Evolutionary conservation across 352 stramenopile species (phyloP), one percentile per base, ranked within the genome.

Genomic region (Hyaloperonospora brassicae): DNA sequence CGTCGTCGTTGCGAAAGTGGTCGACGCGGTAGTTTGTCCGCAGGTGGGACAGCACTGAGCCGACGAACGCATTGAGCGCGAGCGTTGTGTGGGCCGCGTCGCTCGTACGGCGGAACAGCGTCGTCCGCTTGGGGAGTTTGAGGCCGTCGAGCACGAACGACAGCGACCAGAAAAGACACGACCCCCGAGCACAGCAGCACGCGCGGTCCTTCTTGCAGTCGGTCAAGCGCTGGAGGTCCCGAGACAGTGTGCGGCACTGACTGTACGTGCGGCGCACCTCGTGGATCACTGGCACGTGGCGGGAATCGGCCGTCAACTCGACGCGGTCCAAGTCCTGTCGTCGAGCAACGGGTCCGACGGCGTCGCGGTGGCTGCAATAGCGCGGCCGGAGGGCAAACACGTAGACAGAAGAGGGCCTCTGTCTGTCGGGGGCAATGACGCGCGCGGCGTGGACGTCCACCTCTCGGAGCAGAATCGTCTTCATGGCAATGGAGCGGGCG

Each of bases 81-180:
- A 57, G 59, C 2, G 52, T 64, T 3, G 66, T 57, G 43, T 65
- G 56, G 30, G 57, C 24, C 55, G 24, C 1, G 52, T 55, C 12
- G 68, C 77, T 40, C 80, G 71, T 17, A 30, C 67, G 57, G 22
- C 66, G 72, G 36, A 87, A 79, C 12, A 87, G 56, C 35, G 64
- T 70, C 35, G 64, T 70, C 49, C 68, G 71, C 12, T 59, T 70
- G 4, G 77, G 74, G 49, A 87, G 85, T 50, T 72, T 43, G 38
- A 84, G 63, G n/a, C 55, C 47, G 11, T 66, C 59, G 22, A 87
- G 52, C 9, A 80, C 38, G 0, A 55, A 47, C 31, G 67, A 67
- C 24, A 87, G 66, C 22, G 72, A 80, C 70, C 73, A 79, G 59
- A 85, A 85, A 8, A 74, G 74, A 46, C 77, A 87, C 53, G 72